Evolutionary conservation across 495 filamentous ascomycete species (phyloP).

Genomic region (Aspergillus saccharolyticus): DNA sequence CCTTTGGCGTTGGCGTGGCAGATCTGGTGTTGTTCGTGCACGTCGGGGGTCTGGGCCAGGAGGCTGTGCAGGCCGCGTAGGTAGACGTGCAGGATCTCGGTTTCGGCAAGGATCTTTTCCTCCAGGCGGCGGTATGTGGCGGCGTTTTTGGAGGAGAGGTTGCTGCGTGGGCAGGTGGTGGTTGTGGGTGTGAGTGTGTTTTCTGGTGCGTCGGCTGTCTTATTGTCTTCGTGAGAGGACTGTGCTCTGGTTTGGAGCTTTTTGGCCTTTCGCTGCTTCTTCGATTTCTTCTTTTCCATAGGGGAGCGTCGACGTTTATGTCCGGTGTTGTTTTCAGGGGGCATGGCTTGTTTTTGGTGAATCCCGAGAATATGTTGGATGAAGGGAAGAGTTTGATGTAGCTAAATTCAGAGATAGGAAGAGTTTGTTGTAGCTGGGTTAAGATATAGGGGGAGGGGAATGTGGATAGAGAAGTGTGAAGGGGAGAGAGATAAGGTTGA

Average conservation of each 20-base stretch:
- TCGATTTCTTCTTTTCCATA: too few relatives aligned
- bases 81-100: not conserved
- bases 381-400: too few relatives aligned
- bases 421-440: too few relatives aligned
- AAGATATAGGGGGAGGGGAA: too few relatives aligned
- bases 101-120: not conserved
- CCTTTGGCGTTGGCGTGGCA: not conserved
- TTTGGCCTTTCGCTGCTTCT: too few relatives aligned
- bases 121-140: not conserved
- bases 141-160: not conserved
- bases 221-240: too few relatives aligned
- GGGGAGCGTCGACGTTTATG: too few relatives aligned
- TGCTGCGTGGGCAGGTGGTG: not conserved
- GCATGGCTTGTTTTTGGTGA: not conserved
- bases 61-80: not conserved
- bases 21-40: not conserved
- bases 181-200: not conserved
- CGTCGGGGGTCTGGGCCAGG: not conserved
- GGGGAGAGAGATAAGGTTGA: not conserved
- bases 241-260: not conserved
- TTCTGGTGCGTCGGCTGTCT: not conserved
- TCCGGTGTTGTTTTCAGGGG: not conserved
- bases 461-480: too few relatives aligned
- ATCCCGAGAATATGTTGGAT: too few relatives aligned
- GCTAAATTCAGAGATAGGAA: too few relatives aligned